A percentile compares a stretch with the other conserved stretches of the same genome.
These are phyloP conservation scores for Salix suchowensis DNA, from an alignment of 345 rosid species.

Conservation along the genomic window DNA sequence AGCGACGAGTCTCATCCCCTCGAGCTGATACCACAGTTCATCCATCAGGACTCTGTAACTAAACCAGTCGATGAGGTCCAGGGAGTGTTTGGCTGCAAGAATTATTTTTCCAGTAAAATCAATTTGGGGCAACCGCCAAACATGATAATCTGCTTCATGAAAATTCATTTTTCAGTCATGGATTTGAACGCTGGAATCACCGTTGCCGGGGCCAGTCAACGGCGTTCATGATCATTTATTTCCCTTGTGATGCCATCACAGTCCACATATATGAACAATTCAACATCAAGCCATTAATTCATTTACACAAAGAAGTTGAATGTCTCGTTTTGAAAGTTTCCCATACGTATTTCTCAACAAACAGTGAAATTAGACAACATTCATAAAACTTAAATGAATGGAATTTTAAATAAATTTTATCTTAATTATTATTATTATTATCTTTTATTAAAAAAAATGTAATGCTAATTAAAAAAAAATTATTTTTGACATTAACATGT, in stretches of 20 bases:
- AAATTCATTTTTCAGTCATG: constrained; percentile 28
- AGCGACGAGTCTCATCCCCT: constrained; percentile 45
- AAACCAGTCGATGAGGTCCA: not conserved
- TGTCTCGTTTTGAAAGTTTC: constrained; percentile 47
- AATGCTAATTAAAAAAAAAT: no score
- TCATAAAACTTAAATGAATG: no score
- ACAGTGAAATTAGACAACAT: no score
- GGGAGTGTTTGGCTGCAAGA: not conserved
- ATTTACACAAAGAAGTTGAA: constrained; percentile 26
- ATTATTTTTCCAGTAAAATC: not conserved
- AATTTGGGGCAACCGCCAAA: constrained; percentile 6
- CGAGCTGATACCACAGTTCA: constrained; percentile 45
- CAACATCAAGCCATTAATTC: not conserved
- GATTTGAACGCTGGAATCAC: constrained; percentile 20
- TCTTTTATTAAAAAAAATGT: no score
- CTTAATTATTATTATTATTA: no score
- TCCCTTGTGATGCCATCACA: no score
- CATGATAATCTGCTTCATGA: constrained; percentile 46
- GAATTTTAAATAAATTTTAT: no score
- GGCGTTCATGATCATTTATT: no score
- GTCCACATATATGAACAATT: constrained; percentile 29
- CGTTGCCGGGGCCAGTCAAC: constrained; percentile 38
- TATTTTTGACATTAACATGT: no score
- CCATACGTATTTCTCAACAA: constrained; percentile 30
- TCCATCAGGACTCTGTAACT: constrained; percentile 51